Conservation (phyloP, 768 basidiomycete genomes). For the Leccinum disarticulatum region DNA sequence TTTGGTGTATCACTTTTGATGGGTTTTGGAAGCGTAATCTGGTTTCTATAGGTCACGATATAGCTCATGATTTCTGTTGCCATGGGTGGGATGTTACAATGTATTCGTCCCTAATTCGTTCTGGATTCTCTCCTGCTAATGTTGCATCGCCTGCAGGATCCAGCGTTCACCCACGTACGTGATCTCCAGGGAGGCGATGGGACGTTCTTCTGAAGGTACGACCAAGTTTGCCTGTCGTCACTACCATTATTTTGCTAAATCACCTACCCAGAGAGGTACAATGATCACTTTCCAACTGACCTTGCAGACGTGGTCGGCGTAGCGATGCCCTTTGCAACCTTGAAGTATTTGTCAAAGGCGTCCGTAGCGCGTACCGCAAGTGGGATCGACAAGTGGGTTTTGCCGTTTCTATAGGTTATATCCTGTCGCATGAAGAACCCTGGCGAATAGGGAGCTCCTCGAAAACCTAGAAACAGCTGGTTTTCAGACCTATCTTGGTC, state of each 20-base stretch:
- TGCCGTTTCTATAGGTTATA: background rate
- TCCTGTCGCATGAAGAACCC: background rate
- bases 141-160: constrained; percentile 11
- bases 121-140: constrained; percentile 31
- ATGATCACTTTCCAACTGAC: background rate
- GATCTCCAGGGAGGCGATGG: background rate
- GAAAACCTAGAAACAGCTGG: background rate
- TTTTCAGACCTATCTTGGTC: background rate
- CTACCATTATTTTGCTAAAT: background rate
- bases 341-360: background rate
- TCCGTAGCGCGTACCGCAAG: background rate
- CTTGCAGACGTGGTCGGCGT: background rate
- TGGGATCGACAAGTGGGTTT: background rate
- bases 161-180: background rate
- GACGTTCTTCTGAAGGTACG: background rate
- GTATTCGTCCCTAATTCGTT: constrained; percentile 5
- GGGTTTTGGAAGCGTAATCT: background rate
- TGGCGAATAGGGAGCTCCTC: background rate
- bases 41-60: constrained; percentile 36
- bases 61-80: constrained; percentile 35
- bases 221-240: background rate
- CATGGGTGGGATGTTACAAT: constrained; percentile 32
- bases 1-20: constrained; percentile 14
- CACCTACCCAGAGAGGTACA: background rate
- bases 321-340: background rate